Conservation (phyloP, 257 asterid genomes). For the Solanum phureja region DNA sequence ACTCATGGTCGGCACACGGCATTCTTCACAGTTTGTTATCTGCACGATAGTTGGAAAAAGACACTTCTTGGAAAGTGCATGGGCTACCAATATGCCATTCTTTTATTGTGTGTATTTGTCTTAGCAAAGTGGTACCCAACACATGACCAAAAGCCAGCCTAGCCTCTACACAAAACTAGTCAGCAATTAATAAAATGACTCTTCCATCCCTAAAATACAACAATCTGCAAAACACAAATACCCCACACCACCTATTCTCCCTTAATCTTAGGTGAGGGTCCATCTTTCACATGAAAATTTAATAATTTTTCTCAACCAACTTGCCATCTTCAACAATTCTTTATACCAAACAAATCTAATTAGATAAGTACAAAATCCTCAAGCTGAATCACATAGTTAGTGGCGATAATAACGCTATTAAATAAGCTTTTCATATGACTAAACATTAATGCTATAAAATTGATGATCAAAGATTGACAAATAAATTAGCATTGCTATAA, state of each 20-base stretch:
- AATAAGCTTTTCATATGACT: background rate
- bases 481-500: background rate
- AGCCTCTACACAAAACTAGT: background rate
- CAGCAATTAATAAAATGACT: background rate
- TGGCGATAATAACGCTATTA: background rate
- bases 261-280: background rate
- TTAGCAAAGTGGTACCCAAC: background rate
- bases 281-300: background rate
- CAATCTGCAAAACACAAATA: background rate
- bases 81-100: background rate
- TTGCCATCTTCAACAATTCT: background rate
- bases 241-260: conserved; percentile 1
- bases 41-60: background rate
- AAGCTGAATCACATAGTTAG: background rate
- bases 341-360: background rate
- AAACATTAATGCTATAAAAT: background rate
- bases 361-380: background rate
- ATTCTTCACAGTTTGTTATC: background rate
- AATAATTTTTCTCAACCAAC: background rate
- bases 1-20: background rate
- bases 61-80: background rate
- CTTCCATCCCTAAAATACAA: background rate
- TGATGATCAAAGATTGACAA: background rate
- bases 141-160: conserved; percentile 3
- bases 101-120: background rate